Conservation (phyloP, 345 rosid genomes). For the Camelina laxa region DNA sequence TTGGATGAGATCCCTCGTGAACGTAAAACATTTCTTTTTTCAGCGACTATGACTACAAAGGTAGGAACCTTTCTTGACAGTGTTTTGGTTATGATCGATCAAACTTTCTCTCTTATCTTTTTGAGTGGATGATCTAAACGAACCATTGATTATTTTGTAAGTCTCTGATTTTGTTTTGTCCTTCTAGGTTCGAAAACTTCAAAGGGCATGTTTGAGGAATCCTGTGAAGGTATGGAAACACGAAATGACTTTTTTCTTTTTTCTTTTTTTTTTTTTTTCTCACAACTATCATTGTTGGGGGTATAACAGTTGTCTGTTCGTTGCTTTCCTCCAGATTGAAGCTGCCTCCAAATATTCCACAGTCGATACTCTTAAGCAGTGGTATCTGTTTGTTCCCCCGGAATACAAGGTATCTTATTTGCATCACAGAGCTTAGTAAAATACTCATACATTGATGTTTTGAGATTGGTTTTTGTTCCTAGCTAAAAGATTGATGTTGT, state of each 20-base stretch:
- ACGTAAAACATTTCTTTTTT: conserved; percentile 80
- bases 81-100: conserved; percentile 5
- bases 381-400: conserved; percentile 72
- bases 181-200: conserved; percentile 81
- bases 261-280: no score
- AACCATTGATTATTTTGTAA: conserved; percentile 28
- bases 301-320: conserved; percentile 16
- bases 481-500: no score
- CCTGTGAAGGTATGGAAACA: conserved; percentile 79
- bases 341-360: conserved; percentile 94
- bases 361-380: conserved; percentile 90
- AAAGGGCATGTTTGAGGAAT: conserved; percentile 87
- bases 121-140: conserved; percentile 8
- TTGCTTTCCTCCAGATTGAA: conserved; percentile 66
- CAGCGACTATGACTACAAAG: conserved; percentile 99
- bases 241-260: conserved; percentile 13
- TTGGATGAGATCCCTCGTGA: conserved; percentile 72
- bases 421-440: not conserved
- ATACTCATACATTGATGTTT: no score
- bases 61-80: conserved; percentile 38
- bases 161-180: conserved; percentile 31
- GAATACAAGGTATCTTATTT: conserved; percentile 69
- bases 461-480: no score
- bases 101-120: not conserved
- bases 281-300: conserved; percentile 3